Evolutionary conservation across 2,329 filamentous ascomycete species (phyloP).

Genomic region (Aspergillus sp.): DNA sequence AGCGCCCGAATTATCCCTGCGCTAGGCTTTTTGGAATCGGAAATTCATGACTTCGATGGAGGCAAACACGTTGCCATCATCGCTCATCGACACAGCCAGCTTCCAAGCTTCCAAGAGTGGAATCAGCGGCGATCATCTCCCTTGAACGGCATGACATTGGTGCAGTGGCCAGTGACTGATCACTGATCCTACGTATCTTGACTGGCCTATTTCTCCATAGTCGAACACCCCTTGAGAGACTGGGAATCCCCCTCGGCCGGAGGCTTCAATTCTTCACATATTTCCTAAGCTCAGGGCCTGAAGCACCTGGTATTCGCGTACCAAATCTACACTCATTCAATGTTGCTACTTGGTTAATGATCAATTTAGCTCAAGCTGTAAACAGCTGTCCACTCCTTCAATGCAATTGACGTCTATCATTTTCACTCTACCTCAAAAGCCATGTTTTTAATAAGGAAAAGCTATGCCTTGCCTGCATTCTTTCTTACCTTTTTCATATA

Average conservation of each 20-base stretch:
- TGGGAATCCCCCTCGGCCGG: not conserved
- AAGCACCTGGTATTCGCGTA: conserved; percentile 7
- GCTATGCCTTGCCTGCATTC: conserved; percentile 25
- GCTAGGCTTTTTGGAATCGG: not conserved
- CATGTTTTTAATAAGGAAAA: conserved; percentile 30
- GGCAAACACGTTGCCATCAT: not conserved
- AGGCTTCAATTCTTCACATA: not conserved
- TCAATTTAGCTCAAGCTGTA: conserved; percentile 10
- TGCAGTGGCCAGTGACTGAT: too few relatives aligned
- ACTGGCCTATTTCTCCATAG: not conserved
- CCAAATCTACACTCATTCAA: conserved; percentile 9
- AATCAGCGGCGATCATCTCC: conserved; percentile 6
- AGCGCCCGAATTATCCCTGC: not conserved
- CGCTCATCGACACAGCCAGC: not conserved
- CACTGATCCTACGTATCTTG: not conserved
- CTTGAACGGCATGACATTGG: not conserved
- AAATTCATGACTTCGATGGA: not conserved
- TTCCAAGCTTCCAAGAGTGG: not conserved
- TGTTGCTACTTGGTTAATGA: conserved; percentile 4
- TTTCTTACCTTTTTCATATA: conserved; percentile 27
- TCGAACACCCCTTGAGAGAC: not conserved
- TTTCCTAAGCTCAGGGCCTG: not conserved
- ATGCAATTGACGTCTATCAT: not conserved
- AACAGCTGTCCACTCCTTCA: conserved; percentile 12
- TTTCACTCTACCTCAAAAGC: not conserved